Evolutionary conservation across 2,329 filamentous ascomycete genomes (phyloP), one percentile per base, ranked within the genome.

Genomic region (Chaetomium globosum): DNA sequence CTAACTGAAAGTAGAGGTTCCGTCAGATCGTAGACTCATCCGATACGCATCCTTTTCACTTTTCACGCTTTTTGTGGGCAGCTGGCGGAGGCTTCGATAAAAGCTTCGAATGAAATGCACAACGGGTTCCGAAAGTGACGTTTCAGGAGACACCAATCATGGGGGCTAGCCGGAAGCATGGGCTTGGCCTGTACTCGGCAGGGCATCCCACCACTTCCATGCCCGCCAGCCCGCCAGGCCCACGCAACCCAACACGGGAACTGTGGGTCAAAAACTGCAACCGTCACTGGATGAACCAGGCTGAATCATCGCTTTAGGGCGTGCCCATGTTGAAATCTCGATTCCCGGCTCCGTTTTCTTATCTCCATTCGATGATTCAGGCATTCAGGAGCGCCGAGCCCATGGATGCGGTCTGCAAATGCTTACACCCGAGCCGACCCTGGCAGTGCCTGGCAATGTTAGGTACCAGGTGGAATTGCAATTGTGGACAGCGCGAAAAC

Each of bases 321-420:
- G 53, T 13, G 6, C 31, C 53, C 12, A 16, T 48, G 39, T 12
- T 58, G 39, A 48, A 30, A 31, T 31, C 56, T 49, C 39, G 39
- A 30, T 28, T 31, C 39, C 31, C 39, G 39, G 56, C 39, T 9
- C 43, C 56, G 39, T 43, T 43, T n/a, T 19, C 39, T 31, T 58
- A 49, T 58, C 56, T 58, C 56, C 56, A 21, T 58, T 9, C 26
- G 56, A 26, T 48, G 39, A 46, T 58, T 48, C 55, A 58, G 31
- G 33, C 33, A 36, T 36, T 3, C 33, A 36, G 33, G 33, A 26
- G 30, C 12, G 31, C 30, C 26, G 13, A 7, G 16, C 5, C 39
- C 16, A 19, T 43, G 39, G 39, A 16, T n/a, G 33, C 33, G 7
- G 39, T 4, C 16, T 43, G 39, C 39, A 43, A 43, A 6, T 43